These are phyloP conservation scores for Chrysopogon serrulatus DNA, from an alignment of 176 grass and related monocot species.

Conservation along the genomic window DNA sequence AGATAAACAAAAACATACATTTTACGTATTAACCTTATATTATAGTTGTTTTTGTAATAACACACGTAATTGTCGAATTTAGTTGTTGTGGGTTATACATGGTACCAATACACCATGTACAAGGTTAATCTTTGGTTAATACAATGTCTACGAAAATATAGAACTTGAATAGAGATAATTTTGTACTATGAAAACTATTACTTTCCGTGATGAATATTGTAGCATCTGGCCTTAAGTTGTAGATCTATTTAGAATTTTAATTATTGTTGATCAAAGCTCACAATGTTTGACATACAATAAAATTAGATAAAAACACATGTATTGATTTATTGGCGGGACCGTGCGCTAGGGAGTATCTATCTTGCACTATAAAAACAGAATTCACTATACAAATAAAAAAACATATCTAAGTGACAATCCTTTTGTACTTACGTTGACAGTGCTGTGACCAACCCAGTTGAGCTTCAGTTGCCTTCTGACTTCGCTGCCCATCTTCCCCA, in stretches of 20 bases:
- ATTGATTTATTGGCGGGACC: too few relatives aligned
- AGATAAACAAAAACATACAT: neutral
- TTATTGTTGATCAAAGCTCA: neutral
- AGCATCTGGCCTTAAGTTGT: neutral
- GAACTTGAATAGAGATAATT: neutral
- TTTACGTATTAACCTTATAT: neutral
- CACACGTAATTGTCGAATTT: neutral
- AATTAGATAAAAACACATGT: neutral
- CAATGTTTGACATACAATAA: neutral
- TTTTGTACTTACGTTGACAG: conserved; percentile 5
- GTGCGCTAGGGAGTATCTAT: too few relatives aligned
- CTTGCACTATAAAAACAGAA: neutral
- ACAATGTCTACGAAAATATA: neutral
- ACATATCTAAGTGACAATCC: neutral
- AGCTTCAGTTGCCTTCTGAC: conserved; percentile 35
- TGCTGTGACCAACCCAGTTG: conserved; percentile 20
- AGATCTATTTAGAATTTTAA: neutral
- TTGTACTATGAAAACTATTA: neutral
- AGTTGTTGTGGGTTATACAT: neutral
- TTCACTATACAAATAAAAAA: neutral
- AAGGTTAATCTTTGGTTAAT: neutral
- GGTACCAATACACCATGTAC: neutral
- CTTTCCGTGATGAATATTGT: neutral
- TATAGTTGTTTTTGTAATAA: neutral
- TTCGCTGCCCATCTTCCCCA: conserved; percentile 21